phyloP scores from a whole-genome alignment of 257 asterid genomes.

The Solanum piurae region DNA sequence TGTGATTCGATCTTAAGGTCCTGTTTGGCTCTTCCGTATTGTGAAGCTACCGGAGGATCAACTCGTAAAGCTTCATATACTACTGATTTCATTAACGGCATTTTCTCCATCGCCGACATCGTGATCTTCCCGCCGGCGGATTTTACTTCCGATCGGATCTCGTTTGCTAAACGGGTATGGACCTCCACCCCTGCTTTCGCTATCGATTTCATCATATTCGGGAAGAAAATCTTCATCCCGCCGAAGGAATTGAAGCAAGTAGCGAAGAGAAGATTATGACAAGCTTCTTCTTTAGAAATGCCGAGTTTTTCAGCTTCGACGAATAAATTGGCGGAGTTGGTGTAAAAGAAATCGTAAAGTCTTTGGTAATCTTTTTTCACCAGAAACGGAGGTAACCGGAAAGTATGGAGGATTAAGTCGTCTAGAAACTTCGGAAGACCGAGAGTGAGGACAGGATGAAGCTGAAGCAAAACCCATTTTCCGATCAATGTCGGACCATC shows the following conservation, averaged over 20 bases:
- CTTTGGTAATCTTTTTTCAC: slow-evolving; percentile 18
- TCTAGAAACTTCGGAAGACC: slow-evolving; percentile 24
- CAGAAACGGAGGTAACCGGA: slow-evolving; percentile 5
- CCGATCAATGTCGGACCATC: slow-evolving; percentile 4
- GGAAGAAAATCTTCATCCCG: slow-evolving; percentile 71
- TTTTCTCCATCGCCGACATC: slow-evolving; percentile 48
- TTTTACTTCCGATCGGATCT: slow-evolving; percentile 43
- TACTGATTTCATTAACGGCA: slow-evolving; percentile 69
- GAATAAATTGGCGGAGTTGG: slow-evolving; percentile 25
- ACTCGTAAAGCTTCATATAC: slow-evolving; percentile 67
- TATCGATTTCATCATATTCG: slow-evolving; percentile 56
- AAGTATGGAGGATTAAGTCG: slow-evolving; percentile 23
- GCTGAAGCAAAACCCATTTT: slow-evolving; percentile 20
- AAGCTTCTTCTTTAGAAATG: slow-evolving; percentile 57
- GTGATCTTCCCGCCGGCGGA: slow-evolving; percentile 39
- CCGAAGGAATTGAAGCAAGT: slow-evolving; percentile 84
- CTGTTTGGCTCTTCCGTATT: slow-evolving; percentile 57
- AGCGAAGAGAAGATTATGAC: slow-evolving; percentile 60
- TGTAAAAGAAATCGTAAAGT: slow-evolving; percentile 53
- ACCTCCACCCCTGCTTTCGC: slow-evolving; percentile 53
- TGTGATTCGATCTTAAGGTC: slow-evolving; percentile 63
- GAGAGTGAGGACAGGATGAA: slow-evolving; percentile 19
- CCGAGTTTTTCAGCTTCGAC: slow-evolving; percentile 51
- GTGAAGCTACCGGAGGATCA: slow-evolving; percentile 80
- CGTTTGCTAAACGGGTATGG: slow-evolving; percentile 44